These are phyloP conservation scores for Crithidia brevicula DNA, from an alignment of 208 protist genomes.

Conservation along the genomic window DNA sequence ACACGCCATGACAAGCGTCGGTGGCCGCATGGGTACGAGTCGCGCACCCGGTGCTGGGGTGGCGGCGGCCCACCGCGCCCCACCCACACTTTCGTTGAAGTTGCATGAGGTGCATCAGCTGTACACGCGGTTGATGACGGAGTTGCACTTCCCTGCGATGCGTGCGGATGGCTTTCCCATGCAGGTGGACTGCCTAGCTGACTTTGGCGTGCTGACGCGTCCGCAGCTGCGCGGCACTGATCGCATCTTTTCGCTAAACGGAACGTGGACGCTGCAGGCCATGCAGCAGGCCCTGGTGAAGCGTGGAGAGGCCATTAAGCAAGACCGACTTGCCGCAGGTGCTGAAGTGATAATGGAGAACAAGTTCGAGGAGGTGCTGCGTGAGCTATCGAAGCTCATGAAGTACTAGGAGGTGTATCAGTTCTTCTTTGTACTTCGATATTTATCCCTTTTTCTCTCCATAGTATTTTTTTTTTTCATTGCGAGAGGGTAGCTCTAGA, in stretches of 20 bases:
- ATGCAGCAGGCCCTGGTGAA: constrained; percentile 61
- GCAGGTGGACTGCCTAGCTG: constrained; percentile 63
- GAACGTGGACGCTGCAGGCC: constrained; percentile 61
- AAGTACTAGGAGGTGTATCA: constrained; percentile 10
- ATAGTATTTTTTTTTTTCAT: constrained; percentile 1
- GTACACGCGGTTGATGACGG: constrained; percentile 73
- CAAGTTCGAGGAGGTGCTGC: constrained; percentile 59
- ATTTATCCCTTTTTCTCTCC: constrained; percentile 7
- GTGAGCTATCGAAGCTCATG: constrained; percentile 51
- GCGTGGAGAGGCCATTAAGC: constrained; percentile 58
- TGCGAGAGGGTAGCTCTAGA: too few relatives aligned
- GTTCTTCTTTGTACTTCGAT: constrained; percentile 18
- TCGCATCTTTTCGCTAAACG: constrained; percentile 65
- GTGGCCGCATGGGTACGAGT: constrained; percentile 29
- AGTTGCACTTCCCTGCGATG: constrained; percentile 73
- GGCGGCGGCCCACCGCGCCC: neutral
- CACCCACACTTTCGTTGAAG: constrained; percentile 41
- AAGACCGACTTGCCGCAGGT: constrained; percentile 44
- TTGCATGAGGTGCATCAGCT: constrained; percentile 65
- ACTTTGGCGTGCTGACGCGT: constrained; percentile 73
- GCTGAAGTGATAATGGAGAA: constrained; percentile 61
- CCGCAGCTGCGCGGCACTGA: constrained; percentile 68
- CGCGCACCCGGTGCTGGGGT: constrained; percentile 20
- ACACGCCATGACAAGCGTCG: constrained; percentile 25
- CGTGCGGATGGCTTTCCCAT: constrained; percentile 49